phyloP scores from a whole-genome alignment of 2,329 filamentous ascomycete genomes.

The Neopestalotiopsis sp. region DNA sequence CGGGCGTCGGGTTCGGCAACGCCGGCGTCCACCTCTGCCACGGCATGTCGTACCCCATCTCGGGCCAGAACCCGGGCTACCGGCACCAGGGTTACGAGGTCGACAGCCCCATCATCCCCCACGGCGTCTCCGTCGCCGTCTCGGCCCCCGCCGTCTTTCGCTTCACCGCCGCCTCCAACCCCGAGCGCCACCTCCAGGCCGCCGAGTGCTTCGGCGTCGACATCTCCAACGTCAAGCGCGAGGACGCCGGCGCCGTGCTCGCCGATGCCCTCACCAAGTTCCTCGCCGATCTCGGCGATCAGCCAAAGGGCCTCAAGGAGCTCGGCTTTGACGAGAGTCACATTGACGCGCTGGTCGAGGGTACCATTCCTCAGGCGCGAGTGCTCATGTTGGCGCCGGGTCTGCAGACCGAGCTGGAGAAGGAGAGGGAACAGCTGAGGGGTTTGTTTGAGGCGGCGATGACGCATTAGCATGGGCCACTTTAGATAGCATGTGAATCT shows the following conservation, averaged over 20 bases:
- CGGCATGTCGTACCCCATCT: slow-evolving; percentile 96
- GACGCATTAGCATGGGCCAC: slow-evolving; percentile 39
- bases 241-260: slow-evolving; percentile 88
- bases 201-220: slow-evolving; percentile 93
- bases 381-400: slow-evolving; percentile 92
- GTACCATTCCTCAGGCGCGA: slow-evolving; percentile 88
- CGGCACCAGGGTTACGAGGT: slow-evolving; percentile 87
- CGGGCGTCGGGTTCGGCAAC: slow-evolving; percentile 96
- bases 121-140: slow-evolving; percentile 94
- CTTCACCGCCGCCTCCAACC: slow-evolving; percentile 91
- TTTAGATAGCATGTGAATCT: neutral
- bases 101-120: slow-evolving; percentile 81
- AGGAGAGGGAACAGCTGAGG: slow-evolving; percentile 75
- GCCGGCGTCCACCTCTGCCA: slow-evolving; percentile 87
- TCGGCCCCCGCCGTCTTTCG: slow-evolving; percentile 92
- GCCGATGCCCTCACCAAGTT: slow-evolving; percentile 84
- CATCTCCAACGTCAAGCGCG: slow-evolving; percentile 82
- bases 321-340: slow-evolving; percentile 80
- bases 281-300: slow-evolving; percentile 82
- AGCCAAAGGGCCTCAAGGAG: slow-evolving; percentile 83
- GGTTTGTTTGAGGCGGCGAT: slow-evolving; percentile 69
- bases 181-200: slow-evolving; percentile 86
- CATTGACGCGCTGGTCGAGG: slow-evolving; percentile 86
- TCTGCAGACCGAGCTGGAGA: slow-evolving; percentile 71
- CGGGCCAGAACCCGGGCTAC: slow-evolving; percentile 91